These are phyloP conservation scores for Syzygium grande DNA, from an alignment of 345 rosid species.

Conservation along the genomic window DNA sequence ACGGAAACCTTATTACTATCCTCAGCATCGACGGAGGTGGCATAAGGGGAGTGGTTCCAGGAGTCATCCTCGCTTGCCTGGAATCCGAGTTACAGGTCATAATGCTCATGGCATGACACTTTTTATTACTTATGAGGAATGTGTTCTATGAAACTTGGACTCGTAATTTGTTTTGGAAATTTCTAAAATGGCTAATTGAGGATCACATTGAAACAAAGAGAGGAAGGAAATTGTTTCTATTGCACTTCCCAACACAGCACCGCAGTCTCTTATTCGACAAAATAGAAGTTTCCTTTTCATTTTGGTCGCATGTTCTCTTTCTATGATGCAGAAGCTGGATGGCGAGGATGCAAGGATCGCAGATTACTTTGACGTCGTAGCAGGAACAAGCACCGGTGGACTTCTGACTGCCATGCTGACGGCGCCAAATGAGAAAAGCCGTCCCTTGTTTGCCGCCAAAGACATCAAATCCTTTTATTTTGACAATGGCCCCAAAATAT, in stretches of 20 bases:
- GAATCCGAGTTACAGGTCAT: slow-evolving; percentile 73
- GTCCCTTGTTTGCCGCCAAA: neutral
- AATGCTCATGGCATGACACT: neutral
- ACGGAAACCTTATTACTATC: slow-evolving; percentile 45
- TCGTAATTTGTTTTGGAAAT: neutral
- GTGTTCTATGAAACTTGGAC: neutral
- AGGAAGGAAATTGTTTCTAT: neutral
- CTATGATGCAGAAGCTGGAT: neutral
- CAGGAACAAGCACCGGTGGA: neutral
- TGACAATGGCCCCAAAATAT: neutral
- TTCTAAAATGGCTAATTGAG: neutral
- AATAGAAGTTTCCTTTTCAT: neutral
- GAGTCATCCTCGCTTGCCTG: slow-evolving; percentile 51
- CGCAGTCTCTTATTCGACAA: neutral
- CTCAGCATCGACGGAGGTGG: slow-evolving; percentile 82
- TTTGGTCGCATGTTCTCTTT: neutral
- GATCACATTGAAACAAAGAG: neutral
- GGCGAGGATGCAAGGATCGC: neutral
- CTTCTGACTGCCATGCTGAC: neutral
- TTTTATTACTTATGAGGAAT: neutral
- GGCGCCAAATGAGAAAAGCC: neutral
- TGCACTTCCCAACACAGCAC: neutral
- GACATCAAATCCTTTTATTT: neutral
- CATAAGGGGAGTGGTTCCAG: slow-evolving; percentile 54
- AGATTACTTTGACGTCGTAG: neutral